Evolutionary conservation across 2,329 filamentous ascomycete genomes (phyloP).

Genomic region (Monosporascus sp.): DNA sequence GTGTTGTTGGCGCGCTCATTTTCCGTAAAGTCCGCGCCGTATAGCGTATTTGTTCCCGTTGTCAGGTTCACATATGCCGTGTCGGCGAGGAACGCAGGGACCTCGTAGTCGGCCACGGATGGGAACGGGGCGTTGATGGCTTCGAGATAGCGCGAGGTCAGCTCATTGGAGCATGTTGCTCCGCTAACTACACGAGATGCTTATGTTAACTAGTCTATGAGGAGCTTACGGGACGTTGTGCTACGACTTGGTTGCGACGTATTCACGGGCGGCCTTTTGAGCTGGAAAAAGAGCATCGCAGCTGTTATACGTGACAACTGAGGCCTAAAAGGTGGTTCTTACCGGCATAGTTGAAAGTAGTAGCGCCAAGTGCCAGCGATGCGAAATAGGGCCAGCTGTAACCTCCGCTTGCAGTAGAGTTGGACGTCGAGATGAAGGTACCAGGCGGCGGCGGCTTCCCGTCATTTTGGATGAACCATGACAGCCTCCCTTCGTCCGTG

Average conservation of each 20-base stretch:
- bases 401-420: conserved; percentile 59
- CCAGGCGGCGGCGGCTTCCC: conserved; percentile 60
- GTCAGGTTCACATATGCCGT: conserved; percentile 24
- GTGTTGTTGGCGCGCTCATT: conserved; percentile 47
- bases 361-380: conserved; percentile 51
- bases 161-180: conserved; percentile 66
- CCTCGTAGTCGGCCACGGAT: conserved; percentile 56
- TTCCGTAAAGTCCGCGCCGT: conserved; percentile 23
- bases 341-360: conserved; percentile 61
- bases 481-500: conserved; percentile 65
- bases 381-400: conserved; percentile 66
- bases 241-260: neutral
- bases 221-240: neutral
- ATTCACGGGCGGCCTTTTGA: neutral
- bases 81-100: conserved; percentile 53
- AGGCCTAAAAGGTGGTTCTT: neutral
- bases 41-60: conserved; percentile 30
- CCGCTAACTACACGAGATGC: conserved; percentile 47
- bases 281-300: neutral
- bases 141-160: conserved; percentile 52
- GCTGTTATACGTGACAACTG: neutral
- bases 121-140: conserved; percentile 54
- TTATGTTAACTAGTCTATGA: neutral
- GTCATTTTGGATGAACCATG: conserved; percentile 56
- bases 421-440: conserved; percentile 37